Base-by-base conservation (phyloP, 768 basidiomycete genomes). In the Basidioascus undulatus region DNA sequence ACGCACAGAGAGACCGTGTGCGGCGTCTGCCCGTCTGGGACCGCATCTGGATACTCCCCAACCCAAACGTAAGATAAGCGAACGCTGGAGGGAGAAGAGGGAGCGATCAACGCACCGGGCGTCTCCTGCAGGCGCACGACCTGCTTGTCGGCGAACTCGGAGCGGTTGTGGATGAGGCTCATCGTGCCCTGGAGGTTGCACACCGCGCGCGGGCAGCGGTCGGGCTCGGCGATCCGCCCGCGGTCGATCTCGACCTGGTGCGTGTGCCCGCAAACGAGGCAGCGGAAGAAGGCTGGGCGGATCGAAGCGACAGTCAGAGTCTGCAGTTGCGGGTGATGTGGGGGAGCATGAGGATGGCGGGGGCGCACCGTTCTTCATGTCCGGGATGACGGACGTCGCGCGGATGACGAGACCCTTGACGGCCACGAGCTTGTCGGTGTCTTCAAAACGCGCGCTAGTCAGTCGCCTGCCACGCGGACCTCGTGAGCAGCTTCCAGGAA, bases 321-420 rank as follows among this genome's bases (percentile, higher is more conserved):
- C 44, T 24, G 25, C 35, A n/a, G 10, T 32, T 9, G 4, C 23
- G 28, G 20, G 5, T 15, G 18, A 30, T 19, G 0, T 19, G 38
- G 18, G 15, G 13, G 9, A 25, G 20, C n/a, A 19, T 18, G 19
- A 23, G n/a, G 21, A 13, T 3, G 15, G 23, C 40, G 18, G 19
- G 27, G 15, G 43, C 62, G 21, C 32, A 64, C 64, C 64, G 12
- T 55, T 72, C 61, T 89, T 87, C 92, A 98, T 96, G 59, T 98
- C 92, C 4, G 92, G 92, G 44, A 96, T 94, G 52, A 98, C 79
- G 10, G 89, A 83, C 0, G 92, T 94, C 0, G 87, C 81, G 19
- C 92, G 78, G 45, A 98, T 96, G 51, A 96, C 84, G 6, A 98
- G 72, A 43, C 92, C 92, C 57, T 89, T 92, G 62, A 98, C 77